Base-by-base conservation (phyloP, 495 filamentous ascomycete species). In the Penicillium riverlandense region DNA sequence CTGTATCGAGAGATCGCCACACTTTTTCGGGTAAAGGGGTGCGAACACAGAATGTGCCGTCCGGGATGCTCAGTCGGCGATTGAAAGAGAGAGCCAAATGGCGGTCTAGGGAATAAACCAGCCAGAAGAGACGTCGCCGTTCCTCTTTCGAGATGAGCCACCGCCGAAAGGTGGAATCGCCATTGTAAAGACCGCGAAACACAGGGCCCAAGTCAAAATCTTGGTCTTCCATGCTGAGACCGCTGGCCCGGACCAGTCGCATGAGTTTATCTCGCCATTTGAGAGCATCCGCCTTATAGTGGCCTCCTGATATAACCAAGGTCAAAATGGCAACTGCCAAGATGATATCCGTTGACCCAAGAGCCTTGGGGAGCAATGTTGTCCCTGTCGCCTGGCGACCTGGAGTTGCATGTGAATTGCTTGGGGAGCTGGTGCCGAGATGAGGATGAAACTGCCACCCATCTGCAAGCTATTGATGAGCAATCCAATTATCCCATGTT, bases 31-130 rank as follows among this genome's bases (percentile, higher is more conserved):
- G 58, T 13, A 67, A 48, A 9, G 64, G 67, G 40, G 47, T 55
- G 27, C 56, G 52, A 8, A 68, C 58, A 40, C 67, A 52, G 33
- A 67, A 65, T 42, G 74, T 71, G n/a, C 56, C 57, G 44, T 78
- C 74, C 27, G 67, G 60, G 16, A 77, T 63, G 7, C 57, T 49
- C 16, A 76, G 49, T 9, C 70, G 65, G 39, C 58, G 45, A 43
- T 78, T 77, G 51, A 74, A 78, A 35, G 66, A 77, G 7, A 78
- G 54, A 4, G 70, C 69, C 0, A 77, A 45, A 43, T 77, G 74
- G 10, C 74, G 51, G 40, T 77, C 74, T 7, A 73, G 48, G 37
- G 69, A 67, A 47, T 76, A 77, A 10, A 75, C 55, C 4, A 76
- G 41, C 74, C 74, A 78, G 58, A 75, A 76, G 2, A 69, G 61